Conservation (phyloP, 441 rosid species). For the Raphanus hybrid region DNA sequence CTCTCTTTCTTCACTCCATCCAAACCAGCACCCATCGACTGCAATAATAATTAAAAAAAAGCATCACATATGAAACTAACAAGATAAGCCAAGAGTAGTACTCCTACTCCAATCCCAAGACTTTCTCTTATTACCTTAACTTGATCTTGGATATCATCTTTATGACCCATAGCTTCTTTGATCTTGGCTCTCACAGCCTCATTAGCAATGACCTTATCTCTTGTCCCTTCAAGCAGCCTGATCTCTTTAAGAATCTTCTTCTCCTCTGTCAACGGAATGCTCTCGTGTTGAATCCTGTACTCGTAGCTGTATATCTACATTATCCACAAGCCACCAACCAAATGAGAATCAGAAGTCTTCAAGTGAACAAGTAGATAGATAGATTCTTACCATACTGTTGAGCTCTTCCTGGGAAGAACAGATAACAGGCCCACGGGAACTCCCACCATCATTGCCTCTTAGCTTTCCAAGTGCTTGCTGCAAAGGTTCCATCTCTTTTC, state of each 20-base stretch:
- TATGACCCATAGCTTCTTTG: conserved; percentile 90
- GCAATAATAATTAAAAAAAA: not conserved
- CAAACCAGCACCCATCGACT: conserved; percentile 49
- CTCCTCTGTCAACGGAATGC: conserved; percentile 89
- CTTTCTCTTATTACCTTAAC: conserved; percentile 70
- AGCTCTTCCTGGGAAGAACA: conserved; percentile 97
- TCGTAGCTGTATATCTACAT: conserved; percentile 81
- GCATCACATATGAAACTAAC: conserved; percentile 17
- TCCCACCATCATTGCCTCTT: conserved; percentile 58
- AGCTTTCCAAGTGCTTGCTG: conserved; percentile 94
- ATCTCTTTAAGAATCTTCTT: conserved; percentile 91
- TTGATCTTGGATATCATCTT: conserved; percentile 86
- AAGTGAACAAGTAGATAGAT: not conserved
- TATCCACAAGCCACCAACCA: conserved; percentile 16
- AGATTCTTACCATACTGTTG: conserved; percentile 60
- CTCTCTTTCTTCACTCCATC: conserved; percentile 48
- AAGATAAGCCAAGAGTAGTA: conserved; percentile 1
- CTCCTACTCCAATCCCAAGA: not conserved
- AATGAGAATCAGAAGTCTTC: not conserved
- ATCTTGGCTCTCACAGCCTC: conserved; percentile 80
- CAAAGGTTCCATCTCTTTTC: conserved; percentile 81
- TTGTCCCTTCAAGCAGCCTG: conserved; percentile 90
- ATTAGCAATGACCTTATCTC: conserved; percentile 90
- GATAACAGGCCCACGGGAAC: conserved; percentile 45
- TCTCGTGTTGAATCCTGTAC: conserved; percentile 90